These are phyloP conservation scores for Mallotus nudiflorus DNA, from an alignment of 345 rosid species.

Conservation along the genomic window DNA sequence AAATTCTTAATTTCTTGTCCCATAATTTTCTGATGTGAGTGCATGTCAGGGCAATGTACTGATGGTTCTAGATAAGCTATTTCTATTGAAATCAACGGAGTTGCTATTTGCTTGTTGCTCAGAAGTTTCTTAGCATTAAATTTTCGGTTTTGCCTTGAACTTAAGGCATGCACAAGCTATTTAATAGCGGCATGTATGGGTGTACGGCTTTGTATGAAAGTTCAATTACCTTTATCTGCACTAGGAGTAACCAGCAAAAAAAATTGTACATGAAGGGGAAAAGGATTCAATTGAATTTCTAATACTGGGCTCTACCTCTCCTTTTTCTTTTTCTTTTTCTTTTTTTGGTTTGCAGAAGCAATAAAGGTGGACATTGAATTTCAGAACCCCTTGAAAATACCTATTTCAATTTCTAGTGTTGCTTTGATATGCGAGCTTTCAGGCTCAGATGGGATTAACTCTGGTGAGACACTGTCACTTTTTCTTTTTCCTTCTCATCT, in stretches of 20 bases:
- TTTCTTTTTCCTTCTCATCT: conserved; percentile 13
- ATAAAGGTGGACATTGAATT: conserved; percentile 73
- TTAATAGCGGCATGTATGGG: not conserved
- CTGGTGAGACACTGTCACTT: conserved; percentile 47
- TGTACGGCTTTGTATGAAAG: not conserved
- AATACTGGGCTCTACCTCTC: not conserved
- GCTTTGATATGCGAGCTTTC: conserved; percentile 78
- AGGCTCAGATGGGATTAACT: conserved; percentile 53
- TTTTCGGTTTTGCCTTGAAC: not conserved
- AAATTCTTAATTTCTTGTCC: too few species aligned
- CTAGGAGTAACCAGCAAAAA: too few species aligned
- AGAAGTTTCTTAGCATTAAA: not conserved
- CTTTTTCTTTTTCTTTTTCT: not conserved
- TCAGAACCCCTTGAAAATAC: conserved; percentile 76
- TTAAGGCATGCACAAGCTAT: not conserved
- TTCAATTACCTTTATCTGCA: not conserved
- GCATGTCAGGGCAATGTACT: not conserved
- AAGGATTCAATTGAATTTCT: conserved; percentile 2
- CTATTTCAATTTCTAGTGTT: conserved; percentile 66
- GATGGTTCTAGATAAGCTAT: too few species aligned
- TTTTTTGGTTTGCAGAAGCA: conserved; percentile 65
- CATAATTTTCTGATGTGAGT: not conserved
- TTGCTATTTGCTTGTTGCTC: not conserved
- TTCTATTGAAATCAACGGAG: too few species aligned
- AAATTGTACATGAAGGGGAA: not conserved